Conservation (phyloP, 495 filamentous ascomycete genomes). For the Penicillium pulvis region DNA sequence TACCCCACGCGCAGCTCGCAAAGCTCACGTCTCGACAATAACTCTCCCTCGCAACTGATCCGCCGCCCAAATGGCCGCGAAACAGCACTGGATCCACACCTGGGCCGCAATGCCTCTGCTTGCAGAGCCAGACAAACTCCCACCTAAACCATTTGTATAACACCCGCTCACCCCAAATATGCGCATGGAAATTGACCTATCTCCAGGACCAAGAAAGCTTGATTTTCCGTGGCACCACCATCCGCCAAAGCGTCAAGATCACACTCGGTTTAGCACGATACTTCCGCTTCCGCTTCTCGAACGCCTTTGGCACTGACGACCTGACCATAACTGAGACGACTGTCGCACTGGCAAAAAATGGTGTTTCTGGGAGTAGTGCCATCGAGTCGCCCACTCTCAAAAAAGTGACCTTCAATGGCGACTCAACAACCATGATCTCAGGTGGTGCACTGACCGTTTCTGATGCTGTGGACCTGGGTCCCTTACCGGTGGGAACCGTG, state of each 20-base stretch:
- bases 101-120: slow-evolving; percentile 19
- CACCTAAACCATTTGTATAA: slow-evolving; percentile 9
- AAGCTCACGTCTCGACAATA: too few species aligned
- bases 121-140: slow-evolving; percentile 14
- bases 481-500: slow-evolving; percentile 46
- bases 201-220: not conserved
- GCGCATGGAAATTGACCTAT: not conserved
- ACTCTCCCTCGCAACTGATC: too few species aligned
- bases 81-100: slow-evolving; percentile 12
- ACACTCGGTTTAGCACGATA: slow-evolving; percentile 52
- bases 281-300: slow-evolving; percentile 66
- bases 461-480: slow-evolving; percentile 60
- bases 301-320: slow-evolving; percentile 64
- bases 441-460: slow-evolving; percentile 60
- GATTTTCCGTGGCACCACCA: slow-evolving; percentile 56
- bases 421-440: slow-evolving; percentile 54
- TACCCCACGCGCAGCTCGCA: too few species aligned
- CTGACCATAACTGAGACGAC: slow-evolving; percentile 62
- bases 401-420: slow-evolving; percentile 58
- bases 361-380: slow-evolving; percentile 52
- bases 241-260: slow-evolving; percentile 67
- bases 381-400: slow-evolving; percentile 53
- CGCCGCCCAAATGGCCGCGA: not conserved
- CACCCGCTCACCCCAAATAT: not conserved
- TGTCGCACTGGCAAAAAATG: slow-evolving; percentile 53